These are phyloP conservation scores for Colletotrichum theobromicola DNA, from an alignment of 2,329 filamentous ascomycete genomes.

Conservation along the genomic window DNA sequence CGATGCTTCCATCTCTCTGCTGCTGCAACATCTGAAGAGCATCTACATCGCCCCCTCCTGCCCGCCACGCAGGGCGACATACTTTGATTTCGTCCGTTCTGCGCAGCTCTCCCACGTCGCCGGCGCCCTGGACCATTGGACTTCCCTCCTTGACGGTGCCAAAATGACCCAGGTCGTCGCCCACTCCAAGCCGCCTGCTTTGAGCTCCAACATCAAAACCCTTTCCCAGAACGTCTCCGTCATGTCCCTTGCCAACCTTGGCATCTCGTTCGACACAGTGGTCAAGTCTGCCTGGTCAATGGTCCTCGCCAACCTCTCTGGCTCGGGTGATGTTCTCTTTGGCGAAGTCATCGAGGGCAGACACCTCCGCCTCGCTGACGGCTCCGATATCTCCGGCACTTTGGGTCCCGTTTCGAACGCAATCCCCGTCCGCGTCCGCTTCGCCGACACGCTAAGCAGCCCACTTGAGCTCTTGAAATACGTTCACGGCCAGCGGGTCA, in stretches of 20 bases:
- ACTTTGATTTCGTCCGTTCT: conserved; percentile 53
- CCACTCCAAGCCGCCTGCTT: conserved; percentile 44
- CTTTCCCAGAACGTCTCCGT: conserved; percentile 45
- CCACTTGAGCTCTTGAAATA: conserved; percentile 54
- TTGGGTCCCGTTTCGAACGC: conserved; percentile 53
- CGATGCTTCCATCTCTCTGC: conserved; percentile 46
- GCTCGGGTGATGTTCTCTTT: conserved; percentile 58
- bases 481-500: conserved; percentile 54
- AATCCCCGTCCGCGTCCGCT: conserved; percentile 53
- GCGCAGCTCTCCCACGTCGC: conserved; percentile 39
- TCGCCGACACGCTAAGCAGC: conserved; percentile 47
- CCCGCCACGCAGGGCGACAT: conserved; percentile 43
- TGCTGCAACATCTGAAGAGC: conserved; percentile 53
- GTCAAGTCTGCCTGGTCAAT: conserved; percentile 65
- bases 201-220: conserved; percentile 43
- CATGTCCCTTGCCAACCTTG: conserved; percentile 45
- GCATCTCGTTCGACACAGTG: conserved; percentile 55
- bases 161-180: conserved; percentile 51
- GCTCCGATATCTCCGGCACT: conserved; percentile 61
- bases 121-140: conserved; percentile 52
- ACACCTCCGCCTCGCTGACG: conserved; percentile 43
- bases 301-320: conserved; percentile 55
- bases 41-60: conserved; percentile 46
- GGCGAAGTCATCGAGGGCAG: conserved; percentile 58
- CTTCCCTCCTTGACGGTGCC: conserved; percentile 46